These are phyloP conservation scores for Calocera cornea DNA, from an alignment of 768 basidiomycete species.

Conservation along the genomic window DNA sequence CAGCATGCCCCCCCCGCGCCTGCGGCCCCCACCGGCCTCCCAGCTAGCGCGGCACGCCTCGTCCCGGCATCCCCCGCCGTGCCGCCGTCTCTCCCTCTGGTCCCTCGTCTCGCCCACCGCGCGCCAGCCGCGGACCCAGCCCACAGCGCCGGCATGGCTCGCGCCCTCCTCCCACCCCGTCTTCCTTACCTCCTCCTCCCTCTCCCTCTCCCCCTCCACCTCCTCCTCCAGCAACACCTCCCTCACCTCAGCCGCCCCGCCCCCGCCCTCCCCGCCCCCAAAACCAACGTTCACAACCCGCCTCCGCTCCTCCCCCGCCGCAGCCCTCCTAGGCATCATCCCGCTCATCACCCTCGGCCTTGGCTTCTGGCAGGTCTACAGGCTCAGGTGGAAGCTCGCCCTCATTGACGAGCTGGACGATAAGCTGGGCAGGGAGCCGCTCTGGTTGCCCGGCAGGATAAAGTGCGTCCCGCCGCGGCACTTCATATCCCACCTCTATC, in stretches of 20 bases:
- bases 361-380: conserved; percentile 87
- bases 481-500: neutral
- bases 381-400: conserved; percentile 87
- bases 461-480: conserved; percentile 51
- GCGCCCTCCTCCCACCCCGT: neutral
- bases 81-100: neutral
- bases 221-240: neutral
- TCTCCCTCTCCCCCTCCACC: neutral
- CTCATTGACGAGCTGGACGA: conserved; percentile 89
- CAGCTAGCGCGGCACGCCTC: neutral
- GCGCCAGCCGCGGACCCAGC: neutral
- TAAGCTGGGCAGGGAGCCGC: conserved; percentile 66
- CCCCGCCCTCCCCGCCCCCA: neutral
- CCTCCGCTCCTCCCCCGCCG: conserved; percentile 13
- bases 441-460: conserved; percentile 66
- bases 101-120: neutral
- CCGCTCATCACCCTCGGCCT: conserved; percentile 82
- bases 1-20: neutral
- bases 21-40: neutral
- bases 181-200: neutral
- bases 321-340: conserved; percentile 55
- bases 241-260: neutral
- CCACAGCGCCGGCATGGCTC: neutral
- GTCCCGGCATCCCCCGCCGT: neutral
- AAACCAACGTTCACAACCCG: conserved; percentile 8